These are phyloP conservation scores for Filobasidium wieringae DNA, from an alignment of 768 basidiomycete species.

Conservation along the genomic window DNA sequence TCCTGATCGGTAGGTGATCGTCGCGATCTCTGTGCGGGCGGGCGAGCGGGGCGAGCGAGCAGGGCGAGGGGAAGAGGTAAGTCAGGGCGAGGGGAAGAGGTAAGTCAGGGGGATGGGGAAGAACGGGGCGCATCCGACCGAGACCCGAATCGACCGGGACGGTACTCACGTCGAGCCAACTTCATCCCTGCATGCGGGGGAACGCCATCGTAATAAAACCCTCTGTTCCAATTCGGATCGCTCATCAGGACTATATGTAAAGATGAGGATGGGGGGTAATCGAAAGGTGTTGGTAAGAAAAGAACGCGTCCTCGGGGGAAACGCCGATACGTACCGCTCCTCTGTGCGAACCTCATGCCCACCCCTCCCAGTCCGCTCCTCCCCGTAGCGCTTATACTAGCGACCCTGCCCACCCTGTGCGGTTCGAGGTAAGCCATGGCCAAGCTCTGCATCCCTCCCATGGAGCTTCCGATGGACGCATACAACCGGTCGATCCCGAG, in stretches of 20 bases:
- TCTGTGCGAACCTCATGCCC: constrained; percentile 90
- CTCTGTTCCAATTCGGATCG: constrained; percentile 98
- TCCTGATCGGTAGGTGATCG: constrained; percentile 95
- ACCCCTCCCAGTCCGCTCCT: constrained; percentile 82
- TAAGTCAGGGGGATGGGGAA: background rate
- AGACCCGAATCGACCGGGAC: background rate
- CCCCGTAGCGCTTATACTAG: constrained; percentile 89
- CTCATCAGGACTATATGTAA: constrained; percentile 99
- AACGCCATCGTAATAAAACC: constrained; percentile 90
- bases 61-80: background rate
- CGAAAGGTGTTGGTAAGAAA: too few relatives aligned
- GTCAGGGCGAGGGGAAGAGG: background rate
- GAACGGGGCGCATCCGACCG: too few relatives aligned
- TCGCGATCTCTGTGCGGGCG: constrained; percentile 70
- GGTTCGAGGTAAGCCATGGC: constrained; percentile 90
- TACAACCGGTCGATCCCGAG: constrained; percentile 74
- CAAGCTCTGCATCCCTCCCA: constrained; percentile 97
- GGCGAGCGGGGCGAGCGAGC: background rate
- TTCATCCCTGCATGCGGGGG: constrained; percentile 99
- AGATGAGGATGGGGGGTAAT: too few relatives aligned
- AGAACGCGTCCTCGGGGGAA: background rate
- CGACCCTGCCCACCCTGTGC: constrained; percentile 72
- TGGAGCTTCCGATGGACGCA: constrained; percentile 85
- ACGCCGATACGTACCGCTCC: constrained; percentile 59
- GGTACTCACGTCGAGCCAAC: constrained; percentile 71